Base-by-base conservation (phyloP, 352 stramenopile species). In the Aphanomyces stellatus region DNA sequence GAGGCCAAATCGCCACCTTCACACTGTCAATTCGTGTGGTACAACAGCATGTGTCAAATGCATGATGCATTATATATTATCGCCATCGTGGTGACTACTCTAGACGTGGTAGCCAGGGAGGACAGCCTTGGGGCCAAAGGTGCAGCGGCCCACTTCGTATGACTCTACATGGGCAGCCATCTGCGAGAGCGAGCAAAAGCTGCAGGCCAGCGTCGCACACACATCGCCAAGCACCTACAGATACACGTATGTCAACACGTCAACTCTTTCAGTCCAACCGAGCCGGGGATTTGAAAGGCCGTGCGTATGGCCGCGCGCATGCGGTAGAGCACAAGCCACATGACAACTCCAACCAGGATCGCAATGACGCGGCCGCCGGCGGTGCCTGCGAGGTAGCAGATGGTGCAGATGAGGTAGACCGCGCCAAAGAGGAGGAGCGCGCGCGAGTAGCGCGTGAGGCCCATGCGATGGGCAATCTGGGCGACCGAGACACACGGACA, bases 401-500 rank as follows among this genome's bases (percentile, higher is more conserved):
- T 43, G 30, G 33, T 15, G 53, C 27, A 43, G 17, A 43, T 43
- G 30, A 10, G 15, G 34, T 43, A 61, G 24, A 61, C 13, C 53
- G 15, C 28, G 15, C 53, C 53, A 43, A 61, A 61, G 1, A 10
- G 6, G 15, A 67, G 0, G 2, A 71, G 37, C 25, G 40, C 71
- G 31, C 46, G 42, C 40, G 15, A 3, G 69, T 77, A 85, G 7
- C 71, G 72, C 10, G 67, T 68, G 22, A 79, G 53, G 7, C 72
- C 73, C 11, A 87, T 37, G 19, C 79, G 75, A 11, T 72, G 69
- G 0, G 74, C 74, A 51, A 85, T 74, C 48, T 87, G 79, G 0
- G 75, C 77, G 51, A 83, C 22, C 19, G 76, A 75, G 46, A 85
- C 74, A 49, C 76, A 87, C 3, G 76, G 75, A 19, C 70, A 80